Evolutionary conservation across 2,329 filamentous ascomycete genomes (phyloP).

Genomic region (Fusarium longipes): DNA sequence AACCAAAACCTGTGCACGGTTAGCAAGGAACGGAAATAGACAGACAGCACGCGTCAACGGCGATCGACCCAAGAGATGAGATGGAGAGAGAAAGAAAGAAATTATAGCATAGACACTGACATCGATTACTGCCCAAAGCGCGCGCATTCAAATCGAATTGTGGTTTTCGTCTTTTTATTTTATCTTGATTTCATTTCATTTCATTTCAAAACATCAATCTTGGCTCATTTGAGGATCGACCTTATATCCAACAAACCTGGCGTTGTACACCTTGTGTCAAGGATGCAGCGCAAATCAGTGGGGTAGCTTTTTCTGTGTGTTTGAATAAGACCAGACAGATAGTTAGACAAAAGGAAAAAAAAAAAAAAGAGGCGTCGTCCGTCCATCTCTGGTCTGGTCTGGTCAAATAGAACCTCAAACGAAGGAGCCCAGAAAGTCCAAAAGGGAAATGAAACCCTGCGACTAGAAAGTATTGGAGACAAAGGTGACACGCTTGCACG

Average conservation of each 20-base stretch:
- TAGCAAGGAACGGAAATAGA: slow-evolving; percentile 20
- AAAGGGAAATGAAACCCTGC: slow-evolving; percentile 9
- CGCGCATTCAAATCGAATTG: not conserved
- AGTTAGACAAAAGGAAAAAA: no score
- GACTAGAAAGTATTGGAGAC: slow-evolving; percentile 25
- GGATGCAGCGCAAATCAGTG: slow-evolving; percentile 33
- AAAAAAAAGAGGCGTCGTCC: slow-evolving; percentile 3
- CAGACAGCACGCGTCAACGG: slow-evolving; percentile 11
- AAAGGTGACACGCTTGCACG: slow-evolving; percentile 36
- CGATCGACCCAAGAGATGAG: not conserved
- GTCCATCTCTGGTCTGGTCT: not conserved
- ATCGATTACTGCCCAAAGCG: not conserved
- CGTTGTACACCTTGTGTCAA: slow-evolving; percentile 9
- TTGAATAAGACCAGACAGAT: not conserved
- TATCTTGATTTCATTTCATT: not conserved
- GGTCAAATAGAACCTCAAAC: slow-evolving; percentile 16
- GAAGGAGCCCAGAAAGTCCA: not conserved
- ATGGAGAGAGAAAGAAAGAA: not conserved
- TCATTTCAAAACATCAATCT: slow-evolving; percentile 18
- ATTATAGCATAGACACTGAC: not conserved
- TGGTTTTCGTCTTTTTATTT: not conserved
- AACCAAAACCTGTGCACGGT: slow-evolving; percentile 24
- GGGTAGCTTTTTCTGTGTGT: slow-evolving; percentile 12
- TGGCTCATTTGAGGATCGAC: slow-evolving; percentile 6
- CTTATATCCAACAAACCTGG: slow-evolving; percentile 22